Evolutionary conservation across 202 grass and related monocot species (phyloP).

Genomic region (Eragrostis tef): DNA sequence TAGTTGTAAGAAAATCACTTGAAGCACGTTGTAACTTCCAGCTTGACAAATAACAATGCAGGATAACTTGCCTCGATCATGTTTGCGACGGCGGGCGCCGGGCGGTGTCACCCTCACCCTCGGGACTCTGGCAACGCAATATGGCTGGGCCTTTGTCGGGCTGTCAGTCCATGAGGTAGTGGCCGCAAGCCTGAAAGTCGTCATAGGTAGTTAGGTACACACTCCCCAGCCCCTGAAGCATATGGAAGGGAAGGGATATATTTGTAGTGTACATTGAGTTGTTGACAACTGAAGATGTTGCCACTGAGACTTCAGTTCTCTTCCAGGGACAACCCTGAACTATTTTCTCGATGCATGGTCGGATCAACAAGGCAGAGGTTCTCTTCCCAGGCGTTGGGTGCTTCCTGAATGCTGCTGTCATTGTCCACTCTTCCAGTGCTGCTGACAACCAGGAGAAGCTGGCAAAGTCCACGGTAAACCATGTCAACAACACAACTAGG

Average conservation of each 20-base stretch:
- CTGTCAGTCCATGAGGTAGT: slow-evolving; percentile 87
- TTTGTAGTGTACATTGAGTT: not conserved
- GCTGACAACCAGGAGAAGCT: slow-evolving; percentile 88
- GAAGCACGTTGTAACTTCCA: not conserved
- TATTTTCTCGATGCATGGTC: slow-evolving; percentile 77
- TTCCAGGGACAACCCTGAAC: slow-evolving; percentile 80
- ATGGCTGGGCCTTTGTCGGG: slow-evolving; percentile 81
- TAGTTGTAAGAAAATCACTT: no score
- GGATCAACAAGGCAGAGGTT: slow-evolving; percentile 84
- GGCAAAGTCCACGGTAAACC: slow-evolving; percentile 39
- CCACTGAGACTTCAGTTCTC: not conserved
- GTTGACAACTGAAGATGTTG: not conserved
- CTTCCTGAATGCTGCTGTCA: slow-evolving; percentile 79
- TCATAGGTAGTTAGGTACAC: slow-evolving; percentile 84
- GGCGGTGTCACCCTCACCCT: no score
- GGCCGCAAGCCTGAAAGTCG: slow-evolving; percentile 78
- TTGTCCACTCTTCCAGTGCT: slow-evolving; percentile 86
- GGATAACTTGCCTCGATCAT: slow-evolving; percentile 95
- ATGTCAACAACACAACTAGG: slow-evolving; percentile 46
- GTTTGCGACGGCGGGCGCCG: no score
- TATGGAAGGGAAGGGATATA: not conserved
- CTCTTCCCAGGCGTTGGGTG: slow-evolving; percentile 89
- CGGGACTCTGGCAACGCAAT: slow-evolving; percentile 82
- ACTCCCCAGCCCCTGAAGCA: not conserved
- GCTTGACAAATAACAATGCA: slow-evolving; percentile 27